A percentile compares a stretch with the other conserved stretches of the same genome.
Evolutionary conservation across 2,329 filamentous ascomycete species (phyloP).

Genomic region (Cladosporium sp.): DNA sequence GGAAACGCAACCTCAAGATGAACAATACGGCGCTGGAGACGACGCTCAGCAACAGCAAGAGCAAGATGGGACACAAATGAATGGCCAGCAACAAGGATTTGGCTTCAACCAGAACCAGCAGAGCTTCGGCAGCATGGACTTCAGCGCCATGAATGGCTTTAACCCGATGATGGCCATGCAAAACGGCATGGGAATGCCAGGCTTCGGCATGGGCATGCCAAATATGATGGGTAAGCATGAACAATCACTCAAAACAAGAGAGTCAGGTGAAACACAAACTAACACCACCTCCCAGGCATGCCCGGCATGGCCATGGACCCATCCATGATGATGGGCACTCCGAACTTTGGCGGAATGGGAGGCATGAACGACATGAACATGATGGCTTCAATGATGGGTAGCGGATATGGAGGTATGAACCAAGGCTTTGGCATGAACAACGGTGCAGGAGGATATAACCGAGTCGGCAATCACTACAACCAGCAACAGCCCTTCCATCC

Average conservation of each 20-base stretch:
- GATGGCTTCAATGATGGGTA: constrained; percentile 40
- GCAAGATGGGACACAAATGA: constrained; percentile 17
- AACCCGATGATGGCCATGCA: constrained; percentile 70
- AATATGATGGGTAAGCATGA: constrained; percentile 77
- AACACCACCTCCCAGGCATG: constrained; percentile 60
- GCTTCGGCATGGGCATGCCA: constrained; percentile 49
- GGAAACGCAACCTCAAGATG: constrained; percentile 23
- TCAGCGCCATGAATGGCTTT: constrained; percentile 56
- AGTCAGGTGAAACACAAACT: background rate
- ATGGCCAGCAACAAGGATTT: constrained; percentile 21
- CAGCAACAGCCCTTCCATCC: constrained; percentile 47
- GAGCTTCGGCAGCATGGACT: constrained; percentile 26
- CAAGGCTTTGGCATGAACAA: constrained; percentile 55
- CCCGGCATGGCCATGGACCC: constrained; percentile 78
- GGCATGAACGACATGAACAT: constrained; percentile 74
- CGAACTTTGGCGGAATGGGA: constrained; percentile 71
- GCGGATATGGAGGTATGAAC: constrained; percentile 28
- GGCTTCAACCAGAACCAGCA: constrained; percentile 27
- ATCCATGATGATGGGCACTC: constrained; percentile 66
- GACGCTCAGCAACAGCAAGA: constrained; percentile 22
- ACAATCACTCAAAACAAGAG: background rate
- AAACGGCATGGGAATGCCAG: constrained; percentile 50
- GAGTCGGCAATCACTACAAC: constrained; percentile 26
- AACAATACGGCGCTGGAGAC: constrained; percentile 22
- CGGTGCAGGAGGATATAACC: constrained; percentile 49